Evolutionary conservation across 768 basidiomycete species (phyloP), one percentile per base, ranked within the genome.

Genomic region (Psilocybe azurescens): DNA sequence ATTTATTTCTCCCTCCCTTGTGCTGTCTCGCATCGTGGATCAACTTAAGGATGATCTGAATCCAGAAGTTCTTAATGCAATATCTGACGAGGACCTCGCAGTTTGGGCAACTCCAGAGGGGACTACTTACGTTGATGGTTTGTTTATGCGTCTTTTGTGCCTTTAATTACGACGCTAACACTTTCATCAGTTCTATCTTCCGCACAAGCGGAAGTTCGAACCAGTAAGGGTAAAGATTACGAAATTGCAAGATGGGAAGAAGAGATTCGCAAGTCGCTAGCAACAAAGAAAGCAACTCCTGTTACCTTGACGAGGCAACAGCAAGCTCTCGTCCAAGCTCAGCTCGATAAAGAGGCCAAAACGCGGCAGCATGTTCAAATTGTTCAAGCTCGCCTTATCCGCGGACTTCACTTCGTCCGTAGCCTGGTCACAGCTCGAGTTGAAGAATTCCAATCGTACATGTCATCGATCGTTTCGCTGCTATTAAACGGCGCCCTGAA

Each of bases 231-330:
- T 13, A 98, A 97, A 67, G 91, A 89, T 60, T 87, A 91, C 5
- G 94, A 93, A 38, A 91, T 97, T 13, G 90, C 93, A 16, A 90
- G 93, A 69, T 99, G 97, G 97, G 97, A 99, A 63, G 90, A 89
- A 29, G 96, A 99, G 62, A 79, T 97, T n/a, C 86, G 95, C 9
- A 89, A 92, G 66, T 87, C 89, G 0, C 79, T 98, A 1, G 92
- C 93, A 5, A 85, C 77, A 58, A 98, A 98, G 79, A 94, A 93
- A 72, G 83, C 86, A 9, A 74, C 81, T 1, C 67, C 79, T 1
- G 77, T 75, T 5, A 79, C 79, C 1, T 74, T 98, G 16, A 93
- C 92, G 1, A 98, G 95, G 71, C 89, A 91, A 61, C 94, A 97
- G 61, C 88, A 91, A 62, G 89, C 87, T 0, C 82, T 94, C n/a